Conservation (phyloP, 345 rosid genomes). For the Eutrema japonicum region DNA sequence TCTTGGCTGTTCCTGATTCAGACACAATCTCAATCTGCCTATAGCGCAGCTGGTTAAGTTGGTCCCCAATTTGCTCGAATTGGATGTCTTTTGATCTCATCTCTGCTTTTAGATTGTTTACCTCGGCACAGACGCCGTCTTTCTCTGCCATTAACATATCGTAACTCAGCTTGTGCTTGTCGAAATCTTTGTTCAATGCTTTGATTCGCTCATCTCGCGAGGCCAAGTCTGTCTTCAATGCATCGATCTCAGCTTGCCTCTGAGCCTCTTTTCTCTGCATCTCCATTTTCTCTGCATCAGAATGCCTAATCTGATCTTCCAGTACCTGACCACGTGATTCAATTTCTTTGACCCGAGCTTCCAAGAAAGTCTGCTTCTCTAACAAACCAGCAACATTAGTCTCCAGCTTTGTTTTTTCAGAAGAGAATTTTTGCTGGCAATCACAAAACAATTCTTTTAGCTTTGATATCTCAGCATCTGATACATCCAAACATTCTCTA, state of each 20-base stretch:
- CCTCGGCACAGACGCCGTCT: constrained; percentile 51
- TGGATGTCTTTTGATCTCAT: constrained; percentile 49
- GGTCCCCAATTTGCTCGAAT: constrained; percentile 53
- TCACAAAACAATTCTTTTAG: constrained; percentile 50
- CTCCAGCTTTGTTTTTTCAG: constrained; percentile 62
- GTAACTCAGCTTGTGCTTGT: constrained; percentile 44
- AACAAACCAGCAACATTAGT: constrained; percentile 48
- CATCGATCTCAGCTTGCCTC: constrained; percentile 45
- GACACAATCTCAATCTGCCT: constrained; percentile 46
- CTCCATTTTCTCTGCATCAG: constrained; percentile 50
- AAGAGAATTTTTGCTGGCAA: constrained; percentile 54
- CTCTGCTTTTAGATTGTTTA: constrained; percentile 53
- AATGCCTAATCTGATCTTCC: constrained; percentile 49
- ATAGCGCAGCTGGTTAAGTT: constrained; percentile 43
- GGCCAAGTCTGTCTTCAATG: constrained; percentile 49
- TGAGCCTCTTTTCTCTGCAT: constrained; percentile 40
- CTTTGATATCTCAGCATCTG: constrained; percentile 48
- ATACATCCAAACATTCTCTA: constrained; percentile 39
- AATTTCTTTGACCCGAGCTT: constrained; percentile 53
- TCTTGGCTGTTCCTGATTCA: constrained; percentile 44
- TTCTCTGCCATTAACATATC: constrained; percentile 62
- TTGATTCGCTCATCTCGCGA: constrained; percentile 44
- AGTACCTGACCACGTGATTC: constrained; percentile 47
- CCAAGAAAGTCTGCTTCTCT: constrained; percentile 48
- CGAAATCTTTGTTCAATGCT: constrained; percentile 53